phyloP scores from a whole-genome alignment of 2,329 filamentous ascomycete species.

The Diaporthe destruens region DNA sequence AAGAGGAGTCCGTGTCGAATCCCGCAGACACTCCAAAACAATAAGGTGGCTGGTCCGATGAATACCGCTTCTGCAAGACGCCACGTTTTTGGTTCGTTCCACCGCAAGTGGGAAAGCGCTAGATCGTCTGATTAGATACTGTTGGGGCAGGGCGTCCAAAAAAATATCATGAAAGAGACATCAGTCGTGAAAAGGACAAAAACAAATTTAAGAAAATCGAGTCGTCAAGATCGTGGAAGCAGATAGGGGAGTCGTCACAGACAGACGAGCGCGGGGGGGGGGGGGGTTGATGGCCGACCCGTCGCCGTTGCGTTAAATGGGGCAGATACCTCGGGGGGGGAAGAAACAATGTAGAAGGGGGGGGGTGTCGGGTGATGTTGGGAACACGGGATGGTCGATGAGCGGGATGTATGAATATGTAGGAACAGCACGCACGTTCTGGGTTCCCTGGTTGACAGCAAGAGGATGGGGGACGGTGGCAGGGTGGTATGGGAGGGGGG shows the following conservation, averaged over 20 bases:
- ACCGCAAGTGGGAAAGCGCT: conserved; percentile 4
- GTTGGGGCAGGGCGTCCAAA: not conserved
- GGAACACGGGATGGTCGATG: conserved; percentile 32
- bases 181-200: conserved; percentile 14
- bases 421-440: conserved; percentile 38
- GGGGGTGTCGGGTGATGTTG: conserved; percentile 27
- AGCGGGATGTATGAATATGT: conserved; percentile 41
- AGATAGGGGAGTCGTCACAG: conserved; percentile 5
- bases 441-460: conserved; percentile 39
- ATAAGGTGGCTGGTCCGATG: conserved; percentile 34
- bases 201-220: conserved; percentile 15
- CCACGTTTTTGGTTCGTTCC: conserved; percentile 16
- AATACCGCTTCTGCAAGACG: conserved; percentile 29
- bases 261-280: conserved; percentile 6
- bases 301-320: conserved; percentile 9
- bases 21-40: conserved; percentile 13
- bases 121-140: conserved; percentile 31
- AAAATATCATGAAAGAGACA: conserved; percentile 3
- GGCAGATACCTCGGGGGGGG: conserved; percentile 4
- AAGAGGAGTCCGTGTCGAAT: conserved; percentile 30
- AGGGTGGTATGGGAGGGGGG: conserved; percentile 14
- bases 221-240: conserved; percentile 25
- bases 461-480: conserved; percentile 31
- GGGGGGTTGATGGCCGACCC: conserved; percentile 3
- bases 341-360: conserved; percentile 30